phyloP scores from a whole-genome alignment of 2,329 filamentous ascomycete genomes.

The Bretziella fagacearum region DNA sequence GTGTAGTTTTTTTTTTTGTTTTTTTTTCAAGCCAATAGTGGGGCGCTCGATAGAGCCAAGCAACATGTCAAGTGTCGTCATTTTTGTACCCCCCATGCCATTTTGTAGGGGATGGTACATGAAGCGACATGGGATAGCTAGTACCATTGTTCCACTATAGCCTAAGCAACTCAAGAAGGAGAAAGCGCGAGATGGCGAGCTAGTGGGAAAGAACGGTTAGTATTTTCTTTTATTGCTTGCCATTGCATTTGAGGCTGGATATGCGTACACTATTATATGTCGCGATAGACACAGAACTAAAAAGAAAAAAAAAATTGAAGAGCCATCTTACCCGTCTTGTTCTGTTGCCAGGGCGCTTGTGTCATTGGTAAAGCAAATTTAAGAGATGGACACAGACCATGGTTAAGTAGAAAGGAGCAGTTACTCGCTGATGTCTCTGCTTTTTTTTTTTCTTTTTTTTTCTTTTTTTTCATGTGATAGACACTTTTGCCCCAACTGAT shows the following conservation, averaged over 20 bases:
- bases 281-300: no score
- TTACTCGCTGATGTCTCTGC: background rate
- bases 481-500: background rate
- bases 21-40: no score
- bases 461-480: conserved; percentile 1
- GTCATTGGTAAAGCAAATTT: background rate
- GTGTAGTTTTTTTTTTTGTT: no score
- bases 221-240: no score
- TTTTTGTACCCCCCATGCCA: background rate
- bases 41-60: background rate
- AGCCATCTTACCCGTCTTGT: no score
- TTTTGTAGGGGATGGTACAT: background rate
- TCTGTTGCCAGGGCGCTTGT: background rate
- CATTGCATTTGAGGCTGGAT: background rate
- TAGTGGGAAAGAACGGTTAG: background rate
- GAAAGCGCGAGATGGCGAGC: background rate
- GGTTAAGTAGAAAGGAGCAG: no score
- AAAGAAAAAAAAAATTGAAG: background rate
- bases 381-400: background rate
- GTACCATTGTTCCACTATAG: background rate
- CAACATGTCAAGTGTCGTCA: background rate
- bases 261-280: background rate
- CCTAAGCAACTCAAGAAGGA: background rate
- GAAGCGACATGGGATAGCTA: background rate
- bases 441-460: background rate